Evolutionary conservation across 768 basidiomycete genomes (phyloP).

Genomic region (Leucocoprinus sp.): DNA sequence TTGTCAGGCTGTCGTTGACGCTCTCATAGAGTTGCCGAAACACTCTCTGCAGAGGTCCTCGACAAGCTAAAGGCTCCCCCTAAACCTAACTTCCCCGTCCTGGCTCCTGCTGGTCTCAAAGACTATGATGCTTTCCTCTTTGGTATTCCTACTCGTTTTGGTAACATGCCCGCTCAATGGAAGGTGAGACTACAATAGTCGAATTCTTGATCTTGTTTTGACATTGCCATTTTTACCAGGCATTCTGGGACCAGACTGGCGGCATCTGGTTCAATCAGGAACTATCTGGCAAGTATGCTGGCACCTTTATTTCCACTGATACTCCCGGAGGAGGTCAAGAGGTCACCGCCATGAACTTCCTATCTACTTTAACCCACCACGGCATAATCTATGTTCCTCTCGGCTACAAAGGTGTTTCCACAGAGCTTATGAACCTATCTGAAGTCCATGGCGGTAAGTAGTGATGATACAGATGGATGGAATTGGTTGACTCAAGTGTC

Average conservation of each 20-base stretch:
- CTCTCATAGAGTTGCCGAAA: slow-evolving; percentile 60
- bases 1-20: neutral
- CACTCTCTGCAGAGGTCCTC: slow-evolving; percentile 56
- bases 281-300: slow-evolving; percentile 68
- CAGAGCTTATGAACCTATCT: slow-evolving; percentile 28
- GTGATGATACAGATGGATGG: neutral
- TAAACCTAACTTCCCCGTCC: slow-evolving; percentile 51
- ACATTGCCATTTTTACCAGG: slow-evolving; percentile 23
- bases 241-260: slow-evolving; percentile 75
- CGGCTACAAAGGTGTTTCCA: slow-evolving; percentile 50
- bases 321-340: slow-evolving; percentile 81
- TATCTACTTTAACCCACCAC: slow-evolving; percentile 63
- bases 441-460: slow-evolving; percentile 54
- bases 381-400: slow-evolving; percentile 68
- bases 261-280: slow-evolving; percentile 50
- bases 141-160: slow-evolving; percentile 68
- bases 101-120: slow-evolving; percentile 41
- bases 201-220: neutral
- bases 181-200: slow-evolving; percentile 14
- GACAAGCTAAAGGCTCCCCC: slow-evolving; percentile 51
- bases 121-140: slow-evolving; percentile 58
- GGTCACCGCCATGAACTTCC: slow-evolving; percentile 37
- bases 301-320: slow-evolving; percentile 66
- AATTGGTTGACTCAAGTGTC: slow-evolving; percentile 12
- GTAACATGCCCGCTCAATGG: slow-evolving; percentile 65